Percentiles rank a stretch among this genome's conserved stretches.
Conservation (phyloP, 345 rosid genomes). For the Dipteronia dyeriana region DNA sequence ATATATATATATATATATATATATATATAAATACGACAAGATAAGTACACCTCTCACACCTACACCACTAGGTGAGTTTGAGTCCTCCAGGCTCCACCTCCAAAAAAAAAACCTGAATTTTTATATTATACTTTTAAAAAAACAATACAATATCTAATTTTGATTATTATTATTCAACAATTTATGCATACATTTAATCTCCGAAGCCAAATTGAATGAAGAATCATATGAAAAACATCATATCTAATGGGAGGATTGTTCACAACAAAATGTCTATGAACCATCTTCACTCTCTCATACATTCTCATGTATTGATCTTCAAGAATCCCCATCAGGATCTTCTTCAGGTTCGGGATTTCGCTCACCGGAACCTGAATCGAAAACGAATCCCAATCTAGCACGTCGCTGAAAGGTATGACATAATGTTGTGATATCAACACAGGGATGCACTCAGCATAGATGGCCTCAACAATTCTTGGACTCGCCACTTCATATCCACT, state of each 20-base stretch:
- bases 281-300: constrained; percentile 41
- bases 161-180: background rate
- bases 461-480: constrained; percentile 63
- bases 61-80: too few relatives aligned
- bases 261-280: constrained; percentile 43
- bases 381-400: constrained; percentile 62
- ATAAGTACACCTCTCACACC: too few relatives aligned
- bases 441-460: constrained; percentile 65
- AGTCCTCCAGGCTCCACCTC: too few relatives aligned
- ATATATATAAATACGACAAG: too few relatives aligned
- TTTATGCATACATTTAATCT: constrained; percentile 29
- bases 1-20: too few relatives aligned
- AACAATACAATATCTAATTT: too few relatives aligned
- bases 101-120: too few relatives aligned
- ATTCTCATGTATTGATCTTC: constrained; percentile 35
- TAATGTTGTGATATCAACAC: constrained; percentile 59
- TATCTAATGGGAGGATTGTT: constrained; percentile 35
- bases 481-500: constrained; percentile 63
- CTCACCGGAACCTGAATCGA: constrained; percentile 45
- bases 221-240: constrained; percentile 41
- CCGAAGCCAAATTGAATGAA: constrained; percentile 48
- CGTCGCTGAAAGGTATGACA: constrained; percentile 58
- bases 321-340: constrained; percentile 33
- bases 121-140: too few relatives aligned
- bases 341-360: constrained; percentile 49